Percentiles rank a stretch among this genome's conserved stretches.
Conservation (phyloP, 495 filamentous ascomycete genomes). For the Neurospora sp. region DNA sequence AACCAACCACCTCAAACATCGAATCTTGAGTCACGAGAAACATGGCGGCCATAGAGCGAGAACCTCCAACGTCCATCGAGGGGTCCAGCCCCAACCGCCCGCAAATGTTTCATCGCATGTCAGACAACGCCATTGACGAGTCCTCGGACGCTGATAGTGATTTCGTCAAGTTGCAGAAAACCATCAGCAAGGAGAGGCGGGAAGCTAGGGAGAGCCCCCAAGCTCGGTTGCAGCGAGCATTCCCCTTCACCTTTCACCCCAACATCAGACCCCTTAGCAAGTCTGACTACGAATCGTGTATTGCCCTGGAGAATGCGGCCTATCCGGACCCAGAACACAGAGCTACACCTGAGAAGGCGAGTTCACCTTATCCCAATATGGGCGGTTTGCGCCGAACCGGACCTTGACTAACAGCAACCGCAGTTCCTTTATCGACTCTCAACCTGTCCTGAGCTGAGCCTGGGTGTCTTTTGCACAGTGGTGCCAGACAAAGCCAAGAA, state of each 20-base stretch:
- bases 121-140: conserved; percentile 23
- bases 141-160: conserved; percentile 25
- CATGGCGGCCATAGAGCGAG: not conserved
- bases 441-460: conserved; percentile 64
- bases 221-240: conserved; percentile 14
- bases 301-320: conserved; percentile 61
- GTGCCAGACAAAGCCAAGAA: conserved; percentile 33
- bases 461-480: conserved; percentile 68
- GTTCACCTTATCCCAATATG: conserved; percentile 8
- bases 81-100: not conserved
- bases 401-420: conserved; percentile 1
- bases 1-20: not conserved
- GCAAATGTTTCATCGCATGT: not conserved
- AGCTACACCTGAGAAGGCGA: conserved; percentile 71
- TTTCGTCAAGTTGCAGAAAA: conserved; percentile 20
- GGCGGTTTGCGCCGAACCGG: not conserved
- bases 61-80: not conserved
- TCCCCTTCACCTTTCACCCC: conserved; percentile 34
- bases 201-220: conserved; percentile 19
- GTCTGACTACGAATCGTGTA: conserved; percentile 66
- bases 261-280: conserved; percentile 61
- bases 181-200: conserved; percentile 19
- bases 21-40: not conserved
- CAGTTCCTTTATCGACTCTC: conserved; percentile 78
- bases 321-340: conserved; percentile 62